Evolutionary conservation across 2,329 filamentous ascomycete species (phyloP).

Genomic region (Phialophora verrucosa): DNA sequence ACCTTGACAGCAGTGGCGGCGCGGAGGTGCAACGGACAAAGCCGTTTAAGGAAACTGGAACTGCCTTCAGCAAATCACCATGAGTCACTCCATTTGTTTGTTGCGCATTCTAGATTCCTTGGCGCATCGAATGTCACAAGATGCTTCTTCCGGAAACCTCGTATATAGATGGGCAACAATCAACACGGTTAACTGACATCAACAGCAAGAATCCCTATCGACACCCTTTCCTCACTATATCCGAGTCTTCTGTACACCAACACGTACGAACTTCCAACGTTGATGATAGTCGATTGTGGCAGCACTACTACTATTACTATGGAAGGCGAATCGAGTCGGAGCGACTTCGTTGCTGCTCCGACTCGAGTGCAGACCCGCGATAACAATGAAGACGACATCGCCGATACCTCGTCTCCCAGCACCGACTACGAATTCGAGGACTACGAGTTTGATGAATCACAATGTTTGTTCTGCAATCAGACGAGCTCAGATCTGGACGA

Average conservation of each 20-base stretch:
- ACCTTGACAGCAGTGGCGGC: too few species aligned
- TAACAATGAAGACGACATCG: conserved; percentile 19
- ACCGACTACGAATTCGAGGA: conserved; percentile 20
- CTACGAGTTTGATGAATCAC: conserved; percentile 13
- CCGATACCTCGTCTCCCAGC: conserved; percentile 15
- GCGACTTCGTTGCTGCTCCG: conserved; percentile 1
- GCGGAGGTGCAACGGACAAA: neutral
- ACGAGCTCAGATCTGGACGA: conserved; percentile 43
- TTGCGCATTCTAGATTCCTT: neutral
- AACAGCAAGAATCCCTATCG: neutral
- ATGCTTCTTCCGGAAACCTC: neutral
- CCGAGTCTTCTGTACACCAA: neutral
- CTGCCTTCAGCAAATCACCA: neutral
- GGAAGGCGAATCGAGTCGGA: conserved; percentile 10
- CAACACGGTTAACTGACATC: neutral
- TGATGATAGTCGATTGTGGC: conserved; percentile 23
- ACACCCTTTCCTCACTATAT: neutral
- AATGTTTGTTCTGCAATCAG: conserved; percentile 55
- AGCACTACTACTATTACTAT: conserved; percentile 19
- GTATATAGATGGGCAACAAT: neutral
- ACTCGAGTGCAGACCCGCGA: conserved; percentile 12
- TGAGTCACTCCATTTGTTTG: neutral
- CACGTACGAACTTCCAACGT: conserved; percentile 1
- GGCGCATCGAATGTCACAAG: neutral
- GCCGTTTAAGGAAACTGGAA: conserved; percentile 3